phyloP scores from a whole-genome alignment of 164 flowering plant genomes.

The Stephania yunnanensis region DNA sequence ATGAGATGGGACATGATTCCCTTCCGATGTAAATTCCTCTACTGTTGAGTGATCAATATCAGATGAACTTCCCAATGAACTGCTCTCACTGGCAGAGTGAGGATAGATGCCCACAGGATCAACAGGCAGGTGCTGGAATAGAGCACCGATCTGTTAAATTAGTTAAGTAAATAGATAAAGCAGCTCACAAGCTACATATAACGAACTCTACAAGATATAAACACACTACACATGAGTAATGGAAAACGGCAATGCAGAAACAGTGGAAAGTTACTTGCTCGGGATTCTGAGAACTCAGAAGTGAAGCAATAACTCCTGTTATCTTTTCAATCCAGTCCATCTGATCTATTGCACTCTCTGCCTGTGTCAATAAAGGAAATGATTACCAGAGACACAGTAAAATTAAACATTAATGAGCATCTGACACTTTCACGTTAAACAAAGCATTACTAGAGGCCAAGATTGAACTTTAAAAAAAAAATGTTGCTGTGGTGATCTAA shows the following conservation, averaged over 20 bases:
- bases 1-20: constrained; percentile 32
- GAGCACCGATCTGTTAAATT: neutral
- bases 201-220: neutral
- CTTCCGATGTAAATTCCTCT: constrained; percentile 56
- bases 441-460: neutral
- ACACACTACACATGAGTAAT: neutral
- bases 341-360: constrained; percentile 96
- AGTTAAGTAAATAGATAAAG: neutral
- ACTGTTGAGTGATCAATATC: constrained; percentile 51
- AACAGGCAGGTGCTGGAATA: constrained; percentile 30
- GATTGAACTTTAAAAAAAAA: neutral
- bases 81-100: constrained; percentile 39
- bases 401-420: neutral
- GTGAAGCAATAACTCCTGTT: constrained; percentile 97
- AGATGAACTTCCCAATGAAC: constrained; percentile 75
- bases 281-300: constrained; percentile 76
- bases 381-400: constrained; percentile 3
- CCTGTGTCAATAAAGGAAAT: constrained; percentile 49
- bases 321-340: constrained; percentile 99
- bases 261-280: constrained; percentile 20
- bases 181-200: neutral
- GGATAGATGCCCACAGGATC: constrained; percentile 24
- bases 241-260: neutral
- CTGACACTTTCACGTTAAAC: neutral
- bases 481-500: constrained; percentile 1